Evolutionary conservation across 2,329 filamentous ascomycete species (phyloP), one percentile per base, ranked within the genome.

Genomic region (Pseudocercospora pini-densiflorae): DNA sequence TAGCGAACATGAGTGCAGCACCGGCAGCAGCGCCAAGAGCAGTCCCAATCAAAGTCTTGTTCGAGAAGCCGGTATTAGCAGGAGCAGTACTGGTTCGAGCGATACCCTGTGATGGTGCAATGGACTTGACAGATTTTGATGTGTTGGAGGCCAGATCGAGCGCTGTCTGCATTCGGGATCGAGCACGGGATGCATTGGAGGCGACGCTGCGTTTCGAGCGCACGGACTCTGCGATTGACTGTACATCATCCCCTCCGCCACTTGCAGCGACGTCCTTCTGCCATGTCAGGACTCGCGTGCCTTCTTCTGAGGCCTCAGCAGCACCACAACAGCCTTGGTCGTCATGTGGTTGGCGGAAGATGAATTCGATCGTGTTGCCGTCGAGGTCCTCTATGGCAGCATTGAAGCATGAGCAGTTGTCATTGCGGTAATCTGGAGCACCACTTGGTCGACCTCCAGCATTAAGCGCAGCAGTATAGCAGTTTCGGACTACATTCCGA

Each of bases 311-410:
- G 21, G 76, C 78, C 21, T 71, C 67, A n/a, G 72, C 79, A 27
- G 19, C 55, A 53, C 80, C 69, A 76, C 68, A 66, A 77, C 77
- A 78, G 47, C 76, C 79, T 61, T 81, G 66, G n/a, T 68, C 64
- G 19, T 63, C 67, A 55, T 70, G 67, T 7, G 68, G 63, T 61
- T 76, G 80, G 61, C 83, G 83, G 77, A 88, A 91, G 59, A 94
- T 87, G 31, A 92, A 90, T 76, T 95, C 92, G 76, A 97, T 89
- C 72, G 87, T 91, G 81, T 97, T 96, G 59, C 92, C 92, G 80
- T 97, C 92, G 62, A 92, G 85, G 78, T 97, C 93, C 67, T 88
- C 85, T 47, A 93, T 81, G 6, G 87, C 86, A 57, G 88, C 87
- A 68, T 87, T 89, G 79, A 89, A 84, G 81, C 87, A 82, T 79